Evolutionary conservation across 495 filamentous ascomycete genomes (phyloP), one percentile per base, ranked within the genome.

Genomic region (Cairneyella variabilis): DNA sequence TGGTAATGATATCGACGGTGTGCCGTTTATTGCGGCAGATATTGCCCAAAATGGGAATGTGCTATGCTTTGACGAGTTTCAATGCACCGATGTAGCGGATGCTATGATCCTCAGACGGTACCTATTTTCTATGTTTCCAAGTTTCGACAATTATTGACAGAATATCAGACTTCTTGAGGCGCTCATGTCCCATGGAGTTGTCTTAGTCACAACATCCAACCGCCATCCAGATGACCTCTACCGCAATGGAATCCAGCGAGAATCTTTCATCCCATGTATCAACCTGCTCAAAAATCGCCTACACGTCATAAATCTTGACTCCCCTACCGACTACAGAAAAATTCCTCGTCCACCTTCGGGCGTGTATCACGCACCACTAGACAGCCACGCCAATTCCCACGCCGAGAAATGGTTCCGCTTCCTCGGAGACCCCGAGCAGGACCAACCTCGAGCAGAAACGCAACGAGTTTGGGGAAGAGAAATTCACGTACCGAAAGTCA

Each of bases 11-110:
- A 77, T 97, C 34, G 93, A 98, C 69, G 90, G 83, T 32, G 76
- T 98, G 38, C 91, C 91, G 10, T 92, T 96, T 66, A 86, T 98
- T 28, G 91, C 91, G 3, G 93, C 93, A 12, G 86, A 90, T 68
- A 90, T 98, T 64, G 92, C 93, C 2, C 84, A 90, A 63, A 78
- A 82, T 45, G 85, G 83, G 23, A 90, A 84, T 54, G 90, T 97
- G 26, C 73, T 98, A 16, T 98, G 93, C 66, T 98, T 98, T 63
- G 93, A 98, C 69, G 93, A 98, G 74, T 98, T 98, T 65, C 93
- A 98, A 65, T 96, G 92, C 67, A 98, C 93, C 21, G 93, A 98
- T 72, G 92, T 98, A 17, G 93, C 95, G 10, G 95, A 98, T 76
- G 93, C 93, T 45, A 98, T 98, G 93, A 97, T 98, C 63, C 67